Conservation (phyloP, 768 basidiomycete species). For the Tephrocybe sp. region DNA sequence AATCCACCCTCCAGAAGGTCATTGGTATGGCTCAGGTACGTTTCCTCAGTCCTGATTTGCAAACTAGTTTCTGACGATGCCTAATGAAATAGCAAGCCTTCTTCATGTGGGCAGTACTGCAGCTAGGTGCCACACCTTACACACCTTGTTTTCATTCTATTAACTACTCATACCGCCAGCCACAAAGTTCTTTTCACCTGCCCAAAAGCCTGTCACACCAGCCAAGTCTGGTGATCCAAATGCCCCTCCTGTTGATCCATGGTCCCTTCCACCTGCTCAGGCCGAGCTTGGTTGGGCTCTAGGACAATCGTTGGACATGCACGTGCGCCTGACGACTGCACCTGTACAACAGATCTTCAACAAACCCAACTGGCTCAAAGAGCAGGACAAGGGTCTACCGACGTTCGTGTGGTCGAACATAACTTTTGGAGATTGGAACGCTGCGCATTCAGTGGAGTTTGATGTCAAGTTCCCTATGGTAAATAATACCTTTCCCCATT, state of each 20-base stretch:
- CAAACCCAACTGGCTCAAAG: constrained; percentile 40
- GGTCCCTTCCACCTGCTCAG: constrained; percentile 51
- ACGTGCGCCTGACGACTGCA: constrained; percentile 71
- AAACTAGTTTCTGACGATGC: neutral
- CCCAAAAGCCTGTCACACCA: neutral
- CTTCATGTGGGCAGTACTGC: constrained; percentile 61
- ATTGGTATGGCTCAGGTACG: constrained; percentile 25
- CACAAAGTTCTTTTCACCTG: constrained; percentile 23
- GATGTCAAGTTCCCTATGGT: constrained; percentile 71
- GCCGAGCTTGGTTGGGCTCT: constrained; percentile 59
- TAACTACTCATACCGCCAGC: constrained; percentile 15
- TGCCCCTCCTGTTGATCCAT: constrained; percentile 39
- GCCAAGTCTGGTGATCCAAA: constrained; percentile 12
- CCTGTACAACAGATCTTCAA: constrained; percentile 59
- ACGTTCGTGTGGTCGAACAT: constrained; percentile 77
- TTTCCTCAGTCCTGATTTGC: neutral
- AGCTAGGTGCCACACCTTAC: constrained; percentile 43
- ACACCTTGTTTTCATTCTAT: neutral
- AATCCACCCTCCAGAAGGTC: constrained; percentile 17
- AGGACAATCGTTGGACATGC: constrained; percentile 61
- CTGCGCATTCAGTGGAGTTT: constrained; percentile 51
- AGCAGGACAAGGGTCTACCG: constrained; percentile 53
- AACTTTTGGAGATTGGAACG: constrained; percentile 73
- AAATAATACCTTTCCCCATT: constrained; percentile 13
- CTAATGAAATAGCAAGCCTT: constrained; percentile 56